Evolutionary conservation across 2,329 filamentous ascomycete species (phyloP).

Genomic region (Fusarium continuum): DNA sequence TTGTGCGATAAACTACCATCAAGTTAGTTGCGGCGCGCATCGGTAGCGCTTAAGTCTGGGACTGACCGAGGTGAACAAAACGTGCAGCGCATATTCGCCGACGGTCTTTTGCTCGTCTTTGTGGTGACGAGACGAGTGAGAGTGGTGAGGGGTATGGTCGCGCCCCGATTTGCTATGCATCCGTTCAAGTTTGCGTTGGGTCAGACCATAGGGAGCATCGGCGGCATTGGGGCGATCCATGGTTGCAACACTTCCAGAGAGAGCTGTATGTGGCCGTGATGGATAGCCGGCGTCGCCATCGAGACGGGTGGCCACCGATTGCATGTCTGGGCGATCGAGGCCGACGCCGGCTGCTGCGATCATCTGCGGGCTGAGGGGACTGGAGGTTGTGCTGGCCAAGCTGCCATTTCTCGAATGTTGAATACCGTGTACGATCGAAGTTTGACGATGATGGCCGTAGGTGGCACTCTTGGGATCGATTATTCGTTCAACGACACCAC

Average conservation of each 20-base stretch:
- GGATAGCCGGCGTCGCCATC: slow-evolving; percentile 54
- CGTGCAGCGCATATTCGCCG: slow-evolving; percentile 97
- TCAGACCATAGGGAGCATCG: slow-evolving; percentile 56
- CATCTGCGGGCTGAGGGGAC: slow-evolving; percentile 87
- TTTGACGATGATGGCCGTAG: slow-evolving; percentile 93
- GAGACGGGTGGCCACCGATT: slow-evolving; percentile 54
- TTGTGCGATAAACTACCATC: slow-evolving; percentile 81
- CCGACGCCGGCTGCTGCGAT: slow-evolving; percentile 74
- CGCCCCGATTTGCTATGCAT: slow-evolving; percentile 74
- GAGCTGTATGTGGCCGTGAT: slow-evolving; percentile 57
- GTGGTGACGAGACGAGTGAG: slow-evolving; percentile 76
- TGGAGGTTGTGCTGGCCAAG: slow-evolving; percentile 79
- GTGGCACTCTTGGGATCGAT: slow-evolving; percentile 63
- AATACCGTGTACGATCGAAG: slow-evolving; percentile 95
- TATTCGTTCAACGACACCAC: slow-evolving; percentile 59
- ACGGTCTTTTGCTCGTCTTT: slow-evolving; percentile 87
- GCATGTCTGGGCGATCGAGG: slow-evolving; percentile 63
- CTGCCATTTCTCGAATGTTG: slow-evolving; percentile 94
- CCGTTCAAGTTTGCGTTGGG: slow-evolving; percentile 65
- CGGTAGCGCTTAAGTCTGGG: neutral
- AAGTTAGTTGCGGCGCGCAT: slow-evolving; percentile 24
- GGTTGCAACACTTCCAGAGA: slow-evolving; percentile 53
- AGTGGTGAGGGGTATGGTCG: slow-evolving; percentile 78
- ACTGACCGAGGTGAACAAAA: slow-evolving; percentile 89
- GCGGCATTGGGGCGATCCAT: slow-evolving; percentile 58